phyloP scores from a whole-genome alignment of 2,329 filamentous ascomycete genomes.

The Fusarium clavum region DNA sequence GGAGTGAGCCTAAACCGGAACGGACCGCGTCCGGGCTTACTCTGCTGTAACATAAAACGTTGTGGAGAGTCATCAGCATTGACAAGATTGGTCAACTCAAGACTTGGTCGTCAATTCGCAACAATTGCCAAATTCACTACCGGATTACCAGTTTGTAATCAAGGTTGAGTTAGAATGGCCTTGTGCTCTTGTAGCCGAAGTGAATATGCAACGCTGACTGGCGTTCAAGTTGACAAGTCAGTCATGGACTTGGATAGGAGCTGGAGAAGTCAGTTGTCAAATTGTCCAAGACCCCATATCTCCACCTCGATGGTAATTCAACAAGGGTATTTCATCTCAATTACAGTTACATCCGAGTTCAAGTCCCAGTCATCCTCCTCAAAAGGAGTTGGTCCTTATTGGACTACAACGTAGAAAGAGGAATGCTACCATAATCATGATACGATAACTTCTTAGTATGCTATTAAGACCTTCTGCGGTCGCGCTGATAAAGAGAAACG shows the following conservation, averaged over 20 bases:
- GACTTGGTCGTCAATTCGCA: background rate
- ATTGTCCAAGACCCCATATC: background rate
- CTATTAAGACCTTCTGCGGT: fast-evolving
- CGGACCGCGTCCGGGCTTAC: no score
- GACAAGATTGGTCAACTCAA: background rate
- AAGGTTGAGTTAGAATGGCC: fast-evolving
- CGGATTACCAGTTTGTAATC: background rate
- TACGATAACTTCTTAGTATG: background rate
- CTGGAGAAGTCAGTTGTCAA: background rate
- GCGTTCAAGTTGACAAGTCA: background rate
- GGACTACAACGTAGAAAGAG: background rate
- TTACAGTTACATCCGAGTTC: background rate
- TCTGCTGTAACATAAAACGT: background rate
- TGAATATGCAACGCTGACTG: background rate
- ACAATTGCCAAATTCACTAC: background rate
- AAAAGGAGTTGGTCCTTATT: background rate
- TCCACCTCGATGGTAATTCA: background rate
- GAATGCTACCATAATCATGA: background rate
- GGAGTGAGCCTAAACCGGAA: background rate
- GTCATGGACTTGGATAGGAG: background rate
- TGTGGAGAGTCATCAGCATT: background rate
- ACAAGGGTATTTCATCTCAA: background rate
- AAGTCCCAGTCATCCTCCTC: background rate
- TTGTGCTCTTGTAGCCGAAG: background rate
- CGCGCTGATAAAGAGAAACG: background rate